Evolutionary conservation across 345 rosid species (phyloP).

Genomic region (Luvunga scandens): DNA sequence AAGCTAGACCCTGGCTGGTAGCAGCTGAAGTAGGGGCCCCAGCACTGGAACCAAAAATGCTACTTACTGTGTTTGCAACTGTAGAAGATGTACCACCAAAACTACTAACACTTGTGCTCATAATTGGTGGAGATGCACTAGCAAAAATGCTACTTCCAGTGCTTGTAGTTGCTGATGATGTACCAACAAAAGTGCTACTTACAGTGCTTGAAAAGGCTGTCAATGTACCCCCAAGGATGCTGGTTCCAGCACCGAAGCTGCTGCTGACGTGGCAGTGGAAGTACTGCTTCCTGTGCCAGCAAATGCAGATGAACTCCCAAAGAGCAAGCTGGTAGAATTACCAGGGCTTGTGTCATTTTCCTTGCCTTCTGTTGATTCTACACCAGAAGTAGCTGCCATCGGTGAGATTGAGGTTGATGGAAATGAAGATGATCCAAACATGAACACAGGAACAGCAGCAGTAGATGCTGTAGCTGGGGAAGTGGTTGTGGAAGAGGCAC

Average conservation of each 20-base stretch:
- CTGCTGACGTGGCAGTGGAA: conserved; percentile 23
- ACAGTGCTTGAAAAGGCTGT: conserved; percentile 30
- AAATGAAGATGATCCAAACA: conserved; percentile 40
- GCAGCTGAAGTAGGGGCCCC: conserved; percentile 39
- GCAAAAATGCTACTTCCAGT: conserved; percentile 35
- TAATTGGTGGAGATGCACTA: conserved; percentile 24
- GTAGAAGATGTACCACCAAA: conserved; percentile 40
- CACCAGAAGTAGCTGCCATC: conserved; percentile 23
- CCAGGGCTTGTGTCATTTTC: conserved; percentile 32
- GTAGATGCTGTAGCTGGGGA: conserved; percentile 35
- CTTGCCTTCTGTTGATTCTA: conserved; percentile 40
- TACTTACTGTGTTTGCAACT: conserved; percentile 28
- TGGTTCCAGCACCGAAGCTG: conserved; percentile 21
- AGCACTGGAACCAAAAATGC: conserved; percentile 49
- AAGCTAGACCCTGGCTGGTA: conserved; percentile 42
- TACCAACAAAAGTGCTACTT: conserved; percentile 26
- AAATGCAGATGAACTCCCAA: conserved; percentile 37
- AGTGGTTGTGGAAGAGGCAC: conserved; percentile 23
- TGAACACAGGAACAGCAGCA: conserved; percentile 37
- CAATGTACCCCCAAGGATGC: conserved; percentile 26
- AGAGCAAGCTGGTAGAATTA: conserved; percentile 29
- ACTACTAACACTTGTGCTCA: conserved; percentile 31
- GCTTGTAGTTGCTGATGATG: conserved; percentile 32
- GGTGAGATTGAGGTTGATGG: conserved; percentile 34
- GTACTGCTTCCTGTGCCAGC: conserved; percentile 26